phyloP scores from a whole-genome alignment of 768 basidiomycete genomes.

The Grammothele lineata region DNA sequence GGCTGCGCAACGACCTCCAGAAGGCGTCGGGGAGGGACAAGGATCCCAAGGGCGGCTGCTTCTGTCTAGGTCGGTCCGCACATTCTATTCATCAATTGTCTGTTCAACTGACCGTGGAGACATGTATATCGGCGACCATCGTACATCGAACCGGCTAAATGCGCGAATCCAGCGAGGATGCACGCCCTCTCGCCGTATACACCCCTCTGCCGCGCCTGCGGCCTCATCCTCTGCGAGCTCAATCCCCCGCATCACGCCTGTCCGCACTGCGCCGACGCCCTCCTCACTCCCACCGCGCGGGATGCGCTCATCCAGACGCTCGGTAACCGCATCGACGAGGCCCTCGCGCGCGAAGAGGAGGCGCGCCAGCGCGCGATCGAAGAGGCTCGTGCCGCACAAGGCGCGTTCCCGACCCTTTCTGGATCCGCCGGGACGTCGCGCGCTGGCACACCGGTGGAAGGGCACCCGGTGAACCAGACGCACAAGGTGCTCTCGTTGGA shows the following conservation, averaged over 20 bases:
- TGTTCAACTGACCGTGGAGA: too few species aligned
- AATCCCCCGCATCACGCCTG: conserved; percentile 54
- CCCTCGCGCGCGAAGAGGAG: conserved; percentile 44
- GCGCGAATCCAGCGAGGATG: conserved; percentile 47
- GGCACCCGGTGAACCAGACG: conserved; percentile 34
- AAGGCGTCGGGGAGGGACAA: conserved; percentile 31
- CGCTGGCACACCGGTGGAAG: conserved; percentile 7
- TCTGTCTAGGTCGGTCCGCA: conserved; percentile 51
- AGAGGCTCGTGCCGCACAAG: conserved; percentile 46
- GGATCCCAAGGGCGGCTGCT: conserved; percentile 65
- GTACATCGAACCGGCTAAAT: too few species aligned
- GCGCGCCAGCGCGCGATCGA: conserved; percentile 42
- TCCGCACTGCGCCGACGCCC: conserved; percentile 41
- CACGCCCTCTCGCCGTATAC: conserved; percentile 56
- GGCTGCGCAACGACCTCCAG: conserved; percentile 37
- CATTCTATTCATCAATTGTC: not conserved
- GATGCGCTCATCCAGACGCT: conserved; percentile 38
- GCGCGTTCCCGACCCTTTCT: conserved; percentile 58
- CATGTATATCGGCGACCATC: too few species aligned
- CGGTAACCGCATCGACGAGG: conserved; percentile 39
- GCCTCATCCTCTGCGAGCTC: conserved; percentile 56
- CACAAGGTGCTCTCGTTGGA: conserved; percentile 61
- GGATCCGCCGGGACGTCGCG: conserved; percentile 29
- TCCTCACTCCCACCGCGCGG: conserved; percentile 34
- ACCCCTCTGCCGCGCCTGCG: conserved; percentile 53